phyloP scores from a whole-genome alignment of 169 alveolate species.

The Plasmodium knowlesi region DNA sequence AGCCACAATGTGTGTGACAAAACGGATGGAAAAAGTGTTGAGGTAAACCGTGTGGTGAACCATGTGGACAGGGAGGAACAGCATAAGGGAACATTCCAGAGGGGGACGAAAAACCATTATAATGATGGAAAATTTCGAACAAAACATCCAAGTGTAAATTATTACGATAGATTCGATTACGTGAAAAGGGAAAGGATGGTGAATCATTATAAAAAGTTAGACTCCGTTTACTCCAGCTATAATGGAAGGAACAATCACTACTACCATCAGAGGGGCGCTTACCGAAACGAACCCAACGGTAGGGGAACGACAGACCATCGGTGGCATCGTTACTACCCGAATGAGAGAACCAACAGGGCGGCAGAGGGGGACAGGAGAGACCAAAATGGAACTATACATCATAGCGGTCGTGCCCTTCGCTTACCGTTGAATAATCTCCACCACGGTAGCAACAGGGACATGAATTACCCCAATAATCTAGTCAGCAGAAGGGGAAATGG shows the following conservation, averaged over 20 bases:
- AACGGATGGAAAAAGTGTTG: neutral
- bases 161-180: neutral
- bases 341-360: neutral
- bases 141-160: neutral
- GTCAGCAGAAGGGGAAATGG: neutral
- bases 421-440: neutral
- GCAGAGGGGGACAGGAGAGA: neutral
- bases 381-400: neutral
- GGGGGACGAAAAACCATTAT: neutral
- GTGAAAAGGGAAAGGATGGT: conserved; percentile 1
- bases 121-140: neutral
- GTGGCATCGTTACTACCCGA: neutral
- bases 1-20: neutral
- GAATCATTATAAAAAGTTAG: neutral
- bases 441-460: neutral
- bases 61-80: neutral
- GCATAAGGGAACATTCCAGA: neutral
- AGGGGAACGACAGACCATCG: neutral
- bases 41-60: neutral
- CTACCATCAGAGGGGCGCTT: neutral
- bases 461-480: neutral
- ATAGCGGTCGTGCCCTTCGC: neutral
- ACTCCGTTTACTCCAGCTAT: neutral
- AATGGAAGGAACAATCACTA: neutral
- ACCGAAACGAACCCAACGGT: neutral